Percentiles rank a stretch among this genome's conserved stretches.
These are phyloP conservation scores for Holtermannia corniformis DNA, from an alignment of 768 basidiomycete genomes.

Conservation along the genomic window DNA sequence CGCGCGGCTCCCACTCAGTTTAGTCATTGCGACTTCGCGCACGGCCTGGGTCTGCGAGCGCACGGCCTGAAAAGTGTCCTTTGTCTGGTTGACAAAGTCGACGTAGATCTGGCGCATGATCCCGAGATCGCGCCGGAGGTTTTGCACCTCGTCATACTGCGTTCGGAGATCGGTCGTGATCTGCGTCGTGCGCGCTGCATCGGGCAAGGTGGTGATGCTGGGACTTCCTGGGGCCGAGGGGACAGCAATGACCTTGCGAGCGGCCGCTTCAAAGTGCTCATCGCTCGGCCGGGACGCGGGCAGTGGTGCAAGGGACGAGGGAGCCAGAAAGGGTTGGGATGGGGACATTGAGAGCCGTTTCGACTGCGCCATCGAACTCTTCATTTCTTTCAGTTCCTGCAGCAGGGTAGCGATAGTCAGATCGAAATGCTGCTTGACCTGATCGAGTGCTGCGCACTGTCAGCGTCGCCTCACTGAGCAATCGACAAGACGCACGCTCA, in stretches of 20 bases:
- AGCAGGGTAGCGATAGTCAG: slow-evolving; percentile 72
- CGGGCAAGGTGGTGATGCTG: slow-evolving; percentile 4
- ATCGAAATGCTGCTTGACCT: slow-evolving; percentile 98
- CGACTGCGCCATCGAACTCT: slow-evolving; percentile 51
- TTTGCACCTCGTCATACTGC: slow-evolving; percentile 91
- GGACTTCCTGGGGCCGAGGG: slow-evolving; percentile 36
- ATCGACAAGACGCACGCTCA: slow-evolving; percentile 68
- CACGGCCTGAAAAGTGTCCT: slow-evolving; percentile 66
- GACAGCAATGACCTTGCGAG: slow-evolving; percentile 63
- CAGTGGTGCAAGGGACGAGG: slow-evolving; percentile 49
- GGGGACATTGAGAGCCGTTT: slow-evolving; percentile 49
- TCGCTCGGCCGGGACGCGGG: slow-evolving; percentile 60
- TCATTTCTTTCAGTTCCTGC: slow-evolving; percentile 83
- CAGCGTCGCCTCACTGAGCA: neutral
- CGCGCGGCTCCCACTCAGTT: slow-evolving; percentile 73
- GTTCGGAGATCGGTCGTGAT: slow-evolving; percentile 74
- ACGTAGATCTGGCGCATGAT: slow-evolving; percentile 90
- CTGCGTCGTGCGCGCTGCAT: slow-evolving; percentile 1
- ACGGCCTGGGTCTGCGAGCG: slow-evolving; percentile 79
- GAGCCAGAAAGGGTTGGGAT: slow-evolving; percentile 25
- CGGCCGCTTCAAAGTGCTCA: slow-evolving; percentile 61
- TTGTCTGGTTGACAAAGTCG: slow-evolving; percentile 86
- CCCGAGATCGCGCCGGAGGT: slow-evolving; percentile 82
- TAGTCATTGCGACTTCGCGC: slow-evolving; percentile 69
- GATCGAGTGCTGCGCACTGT: slow-evolving; percentile 66